Evolutionary conservation across 192 early-diverging fungal genomes (phyloP).

Genomic region (Rhizophagus prolifer): DNA sequence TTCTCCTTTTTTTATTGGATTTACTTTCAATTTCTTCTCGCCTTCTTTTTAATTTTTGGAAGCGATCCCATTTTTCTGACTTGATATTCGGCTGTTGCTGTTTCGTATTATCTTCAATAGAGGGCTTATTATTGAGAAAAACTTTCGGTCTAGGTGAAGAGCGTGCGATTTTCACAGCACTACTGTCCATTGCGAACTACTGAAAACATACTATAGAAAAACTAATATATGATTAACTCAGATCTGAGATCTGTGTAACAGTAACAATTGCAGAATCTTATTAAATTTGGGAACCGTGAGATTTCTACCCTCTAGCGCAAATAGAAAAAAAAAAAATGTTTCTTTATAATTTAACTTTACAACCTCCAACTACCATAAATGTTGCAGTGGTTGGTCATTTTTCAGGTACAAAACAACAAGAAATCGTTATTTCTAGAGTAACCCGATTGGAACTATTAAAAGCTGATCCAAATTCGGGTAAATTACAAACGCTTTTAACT

Average conservation of each 20-base stretch:
- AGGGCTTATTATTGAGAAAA: not conserved
- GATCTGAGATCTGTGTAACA: no score
- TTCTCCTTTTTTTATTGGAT: not conserved
- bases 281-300: no score
- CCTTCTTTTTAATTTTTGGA: conserved; percentile 12
- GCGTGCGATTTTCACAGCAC: not conserved
- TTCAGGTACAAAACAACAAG: conserved; percentile 86
- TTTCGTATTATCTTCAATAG: not conserved
- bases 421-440: conserved; percentile 76
- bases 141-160: not conserved
- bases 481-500: conserved; percentile 68
- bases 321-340: conserved; percentile 48
- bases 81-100: not conserved
- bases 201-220: no score
- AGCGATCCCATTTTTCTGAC: not conserved
- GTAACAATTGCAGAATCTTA: no score
- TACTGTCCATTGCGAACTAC: not conserved
- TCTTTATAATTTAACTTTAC: conserved; percentile 90
- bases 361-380: conserved; percentile 76
- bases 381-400: conserved; percentile 87
- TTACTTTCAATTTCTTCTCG: not conserved
- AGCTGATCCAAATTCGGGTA: conserved; percentile 77
- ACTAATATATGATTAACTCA: no score
- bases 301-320: no score
- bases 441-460: conserved; percentile 79